phyloP scores from a whole-genome alignment of 1,139 yeast species.

The Saccharomycopsis hybrid region DNA sequence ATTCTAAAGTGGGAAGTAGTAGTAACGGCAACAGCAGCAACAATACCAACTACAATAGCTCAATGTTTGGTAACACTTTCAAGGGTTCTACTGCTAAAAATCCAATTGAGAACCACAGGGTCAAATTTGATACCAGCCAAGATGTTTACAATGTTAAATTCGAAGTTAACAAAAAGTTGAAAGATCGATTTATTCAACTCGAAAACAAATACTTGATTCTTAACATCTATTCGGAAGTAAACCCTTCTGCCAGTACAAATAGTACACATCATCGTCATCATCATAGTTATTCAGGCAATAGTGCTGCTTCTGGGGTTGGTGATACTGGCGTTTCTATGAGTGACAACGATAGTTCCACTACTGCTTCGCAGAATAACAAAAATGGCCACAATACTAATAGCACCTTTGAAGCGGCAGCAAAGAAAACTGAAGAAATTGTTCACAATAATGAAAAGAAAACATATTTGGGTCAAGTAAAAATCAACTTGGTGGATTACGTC shows the following conservation, averaged over 20 bases:
- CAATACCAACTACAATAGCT: not conserved
- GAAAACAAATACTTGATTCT: slow-evolving; percentile 14
- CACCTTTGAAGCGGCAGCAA: no score
- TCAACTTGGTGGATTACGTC: slow-evolving; percentile 16
- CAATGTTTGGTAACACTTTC: slow-evolving; percentile 11
- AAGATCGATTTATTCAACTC: slow-evolving; percentile 12
- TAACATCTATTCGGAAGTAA: slow-evolving; percentile 11
- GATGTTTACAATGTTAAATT: slow-evolving; percentile 15
- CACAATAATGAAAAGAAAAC: slow-evolving; percentile 12
- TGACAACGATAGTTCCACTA: not conserved
- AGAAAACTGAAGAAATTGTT: slow-evolving; percentile 11
- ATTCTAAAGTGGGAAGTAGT: not conserved
- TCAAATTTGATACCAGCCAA: slow-evolving; percentile 14
- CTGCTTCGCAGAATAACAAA: not conserved
- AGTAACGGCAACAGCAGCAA: not conserved
- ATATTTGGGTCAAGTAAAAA: slow-evolving; percentile 17
- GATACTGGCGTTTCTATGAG: no score
- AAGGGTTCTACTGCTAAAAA: slow-evolving; percentile 13
- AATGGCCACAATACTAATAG: not conserved
- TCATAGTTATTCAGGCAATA: not conserved
- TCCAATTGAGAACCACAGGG: slow-evolving; percentile 20
- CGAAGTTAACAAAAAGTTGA: slow-evolving; percentile 12
- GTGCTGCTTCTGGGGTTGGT: not conserved
- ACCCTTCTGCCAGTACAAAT: not conserved
- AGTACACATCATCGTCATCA: no score